phyloP scores from a whole-genome alignment of 805 yeast species.

The Ogataea paraovalis region DNA sequence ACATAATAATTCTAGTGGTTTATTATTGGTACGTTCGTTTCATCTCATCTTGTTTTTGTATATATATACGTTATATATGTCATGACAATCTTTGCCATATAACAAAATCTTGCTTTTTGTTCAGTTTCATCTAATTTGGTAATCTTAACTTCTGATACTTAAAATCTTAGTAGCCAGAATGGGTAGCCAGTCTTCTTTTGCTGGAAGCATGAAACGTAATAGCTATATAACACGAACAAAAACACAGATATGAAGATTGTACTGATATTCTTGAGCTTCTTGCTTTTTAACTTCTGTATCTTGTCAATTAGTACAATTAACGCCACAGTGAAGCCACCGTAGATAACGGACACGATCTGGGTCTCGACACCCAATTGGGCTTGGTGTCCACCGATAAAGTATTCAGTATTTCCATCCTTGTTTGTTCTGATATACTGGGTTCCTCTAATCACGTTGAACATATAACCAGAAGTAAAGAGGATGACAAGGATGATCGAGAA shows the following conservation, averaged over 20 bases:
- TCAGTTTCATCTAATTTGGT: no score
- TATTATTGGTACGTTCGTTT: no score
- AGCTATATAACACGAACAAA: constrained; percentile 58
- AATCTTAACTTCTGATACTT: constrained; percentile 13
- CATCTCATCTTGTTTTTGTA: no score
- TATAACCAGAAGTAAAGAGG: constrained; percentile 81
- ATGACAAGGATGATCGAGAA: constrained; percentile 58
- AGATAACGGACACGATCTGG: constrained; percentile 72
- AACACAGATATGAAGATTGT: constrained; percentile 40
- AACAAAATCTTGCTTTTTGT: no score
- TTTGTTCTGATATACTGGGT: constrained; percentile 55
- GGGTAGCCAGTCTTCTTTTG: constrained; percentile 79
- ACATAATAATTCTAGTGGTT: no score
- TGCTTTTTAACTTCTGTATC: constrained; percentile 46
- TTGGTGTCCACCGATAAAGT: constrained; percentile 57
- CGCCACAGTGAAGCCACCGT: constrained; percentile 62
- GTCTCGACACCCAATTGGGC: constrained; percentile 85
- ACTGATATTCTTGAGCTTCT: constrained; percentile 45
- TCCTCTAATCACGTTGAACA: constrained; percentile 85
- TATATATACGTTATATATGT: no score
- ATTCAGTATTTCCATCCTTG: constrained; percentile 34
- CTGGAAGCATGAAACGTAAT: constrained; percentile 60
- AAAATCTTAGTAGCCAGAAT: constrained; percentile 40
- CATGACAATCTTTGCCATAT: background rate
- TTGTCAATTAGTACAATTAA: constrained; percentile 56